Conservation (phyloP, 192 early-diverging fungal species). For the Phycomyces blakesleeanus region DNA sequence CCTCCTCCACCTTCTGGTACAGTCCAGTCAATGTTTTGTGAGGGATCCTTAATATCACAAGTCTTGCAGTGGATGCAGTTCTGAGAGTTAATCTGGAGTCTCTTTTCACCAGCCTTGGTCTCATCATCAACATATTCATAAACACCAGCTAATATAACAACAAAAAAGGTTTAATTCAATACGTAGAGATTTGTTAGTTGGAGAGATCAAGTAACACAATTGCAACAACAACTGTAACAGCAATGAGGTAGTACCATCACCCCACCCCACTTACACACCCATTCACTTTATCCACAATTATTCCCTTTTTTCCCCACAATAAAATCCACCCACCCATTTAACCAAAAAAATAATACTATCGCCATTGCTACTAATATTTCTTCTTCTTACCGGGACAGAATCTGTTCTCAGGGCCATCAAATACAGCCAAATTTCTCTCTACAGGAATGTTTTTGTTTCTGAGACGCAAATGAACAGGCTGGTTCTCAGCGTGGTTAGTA, state of each 20-base stretch:
- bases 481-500: constrained; percentile 92
- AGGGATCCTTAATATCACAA: constrained; percentile 98
- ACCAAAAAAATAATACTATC: neutral
- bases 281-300: no score
- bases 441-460: constrained; percentile 74
- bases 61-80: constrained; percentile 99
- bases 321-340: neutral
- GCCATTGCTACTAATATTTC: no score
- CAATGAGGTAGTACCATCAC: no score
- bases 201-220: constrained; percentile 1
- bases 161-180: no score
- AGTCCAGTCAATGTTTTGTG: constrained; percentile 98
- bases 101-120: constrained; percentile 78
- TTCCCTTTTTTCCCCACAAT: neutral
- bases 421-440: constrained; percentile 78
- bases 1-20: constrained; percentile 89
- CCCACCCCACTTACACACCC: no score
- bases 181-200: no score
- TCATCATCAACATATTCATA: constrained; percentile 98
- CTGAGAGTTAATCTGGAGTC: constrained; percentile 94
- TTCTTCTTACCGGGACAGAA: constrained; percentile 83
- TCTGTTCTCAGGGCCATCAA: constrained; percentile 89
- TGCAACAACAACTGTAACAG: no score
- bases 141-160: constrained; percentile 85
- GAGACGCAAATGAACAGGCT: constrained; percentile 89